These are phyloP conservation scores for Setaria viridis DNA, from an alignment of 202 grass and related monocot species.

Conservation along the genomic window DNA sequence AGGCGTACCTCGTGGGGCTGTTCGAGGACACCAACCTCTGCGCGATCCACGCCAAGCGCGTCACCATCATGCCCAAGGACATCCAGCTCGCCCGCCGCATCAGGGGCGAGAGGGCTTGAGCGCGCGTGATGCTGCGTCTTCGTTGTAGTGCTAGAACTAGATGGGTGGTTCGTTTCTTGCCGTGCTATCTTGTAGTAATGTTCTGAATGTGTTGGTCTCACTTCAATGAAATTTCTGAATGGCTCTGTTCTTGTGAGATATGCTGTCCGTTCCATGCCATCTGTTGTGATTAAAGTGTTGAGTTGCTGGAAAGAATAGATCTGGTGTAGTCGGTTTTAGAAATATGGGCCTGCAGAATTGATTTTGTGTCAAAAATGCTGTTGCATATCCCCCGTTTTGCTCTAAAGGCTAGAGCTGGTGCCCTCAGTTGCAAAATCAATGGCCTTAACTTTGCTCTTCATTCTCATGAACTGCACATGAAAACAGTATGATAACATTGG, in stretches of 20 bases:
- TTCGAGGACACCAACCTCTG: conserved; percentile 90
- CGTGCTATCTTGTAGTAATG: neutral
- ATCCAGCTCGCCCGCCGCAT: conserved; percentile 78
- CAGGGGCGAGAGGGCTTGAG: conserved; percentile 81
- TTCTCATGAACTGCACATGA: too few species aligned
- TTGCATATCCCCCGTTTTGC: too few species aligned
- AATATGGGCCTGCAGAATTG: neutral
- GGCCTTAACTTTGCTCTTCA: too few species aligned
- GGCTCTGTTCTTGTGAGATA: neutral
- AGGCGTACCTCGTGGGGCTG: conserved; percentile 77
- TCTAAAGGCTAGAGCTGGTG: too few species aligned
- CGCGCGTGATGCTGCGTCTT: neutral
- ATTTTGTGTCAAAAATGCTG: neutral
- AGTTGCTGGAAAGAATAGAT: neutral
- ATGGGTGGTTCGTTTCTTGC: neutral
- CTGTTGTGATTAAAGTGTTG: neutral
- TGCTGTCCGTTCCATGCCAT: neutral
- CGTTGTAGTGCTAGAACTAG: neutral
- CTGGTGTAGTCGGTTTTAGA: neutral
- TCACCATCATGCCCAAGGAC: conserved; percentile 94
- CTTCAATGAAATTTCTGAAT: neutral
- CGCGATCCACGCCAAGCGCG: conserved; percentile 84
- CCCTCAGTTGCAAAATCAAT: too few species aligned
- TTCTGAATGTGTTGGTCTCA: neutral
- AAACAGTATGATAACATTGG: too few species aligned